Evolutionary conservation across 345 rosid genomes (phyloP).

Genomic region (Kernera saxatilis): DNA sequence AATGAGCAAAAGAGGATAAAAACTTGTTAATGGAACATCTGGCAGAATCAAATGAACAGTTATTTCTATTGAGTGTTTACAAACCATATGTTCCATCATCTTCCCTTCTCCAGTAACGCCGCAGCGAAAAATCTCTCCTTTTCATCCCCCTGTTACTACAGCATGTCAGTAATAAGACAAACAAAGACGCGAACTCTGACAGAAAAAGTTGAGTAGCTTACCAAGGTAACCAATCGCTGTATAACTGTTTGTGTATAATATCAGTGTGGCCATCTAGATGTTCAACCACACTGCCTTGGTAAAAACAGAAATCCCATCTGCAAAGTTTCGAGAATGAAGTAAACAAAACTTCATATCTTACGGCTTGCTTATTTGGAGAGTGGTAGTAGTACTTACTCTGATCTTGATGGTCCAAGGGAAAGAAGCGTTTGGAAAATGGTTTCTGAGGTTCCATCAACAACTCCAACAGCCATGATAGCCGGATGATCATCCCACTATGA

Average conservation of each 20-base stretch:
- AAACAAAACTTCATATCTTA: not conserved
- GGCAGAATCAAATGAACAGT: constrained; percentile 2
- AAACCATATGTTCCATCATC: constrained; percentile 95
- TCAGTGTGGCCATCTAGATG: constrained; percentile 96
- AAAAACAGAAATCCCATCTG: constrained; percentile 98
- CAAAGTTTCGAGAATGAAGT: constrained; percentile 15
- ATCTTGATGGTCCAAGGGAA: constrained; percentile 96
- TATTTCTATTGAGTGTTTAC: constrained; percentile 5
- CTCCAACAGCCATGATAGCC: constrained; percentile 97
- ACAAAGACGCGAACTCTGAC: not conserved
- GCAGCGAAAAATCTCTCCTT: constrained; percentile 70
- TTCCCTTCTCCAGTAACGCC: constrained; percentile 97
- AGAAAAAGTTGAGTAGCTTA: constrained; percentile 31
- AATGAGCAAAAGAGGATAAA: constrained; percentile 26
- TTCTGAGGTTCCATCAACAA: constrained; percentile 88
- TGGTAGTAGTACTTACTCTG: constrained; percentile 49
- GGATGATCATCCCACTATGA: constrained; percentile 94
- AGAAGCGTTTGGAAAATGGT: constrained; percentile 84
- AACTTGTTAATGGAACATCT: not conserved
- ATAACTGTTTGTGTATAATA: constrained; percentile 80
- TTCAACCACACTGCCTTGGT: constrained; percentile 84
- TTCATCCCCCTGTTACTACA: constrained; percentile 68
- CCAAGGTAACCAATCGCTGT: constrained; percentile 88
- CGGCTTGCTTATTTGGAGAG: not conserved
- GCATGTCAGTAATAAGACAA: constrained; percentile 4